Base-by-base conservation (phyloP, 495 filamentous ascomycete species). In the Parachaetomium inaequale region DNA sequence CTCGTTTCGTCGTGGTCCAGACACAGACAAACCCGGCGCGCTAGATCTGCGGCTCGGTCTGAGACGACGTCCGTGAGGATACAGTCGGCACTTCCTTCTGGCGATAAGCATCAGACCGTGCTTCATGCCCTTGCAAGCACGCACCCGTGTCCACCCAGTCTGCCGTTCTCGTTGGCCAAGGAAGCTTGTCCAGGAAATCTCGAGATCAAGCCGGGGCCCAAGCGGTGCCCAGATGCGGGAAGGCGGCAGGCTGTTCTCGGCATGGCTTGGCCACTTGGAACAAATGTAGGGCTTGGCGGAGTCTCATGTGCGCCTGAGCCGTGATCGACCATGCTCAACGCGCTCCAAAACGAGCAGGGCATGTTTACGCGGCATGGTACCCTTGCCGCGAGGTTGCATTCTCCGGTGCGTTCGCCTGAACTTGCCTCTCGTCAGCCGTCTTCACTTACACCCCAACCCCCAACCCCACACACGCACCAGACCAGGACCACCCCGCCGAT, bases 281-380 rank as follows among this genome's bases (percentile, higher is more conserved):
- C 67, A 64, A n/a, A 4, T 57, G 52, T 62, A 52, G 36, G 32
- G 55, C 71, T 76, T 75, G 73, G 70, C 75, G 54, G 66, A 64
- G 73, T 76, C 73, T 76, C 73, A 76, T 73, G 70, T 72, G 59
- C 64, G 66, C 68, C 57, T 68, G 67, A 68, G 58, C 70, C 66
- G 55, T 66, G 29, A 64, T 55, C 62, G 29, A 31, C 43, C 56
- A 45, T 42, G 32, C 59, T 63, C 26, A 46, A 52, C 15, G 11
- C 19, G 25, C 34, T 45, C 59, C 38, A 28, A 4, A 4, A 15
- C 6, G 19, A 25, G 3, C 28, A 47, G 55, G 55, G 53, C 40
- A 47, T 58, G 42, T 58, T 21, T 58, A 47, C 55, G 43, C 40
- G 40, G 42, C 28, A 47, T 40, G 11, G 11, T 26, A 32, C 17